Percentiles rank a stretch among this genome's conserved stretches.
These are phyloP conservation scores for Mallotus repandus DNA, from an alignment of 441 rosid species.

Conservation along the genomic window DNA sequence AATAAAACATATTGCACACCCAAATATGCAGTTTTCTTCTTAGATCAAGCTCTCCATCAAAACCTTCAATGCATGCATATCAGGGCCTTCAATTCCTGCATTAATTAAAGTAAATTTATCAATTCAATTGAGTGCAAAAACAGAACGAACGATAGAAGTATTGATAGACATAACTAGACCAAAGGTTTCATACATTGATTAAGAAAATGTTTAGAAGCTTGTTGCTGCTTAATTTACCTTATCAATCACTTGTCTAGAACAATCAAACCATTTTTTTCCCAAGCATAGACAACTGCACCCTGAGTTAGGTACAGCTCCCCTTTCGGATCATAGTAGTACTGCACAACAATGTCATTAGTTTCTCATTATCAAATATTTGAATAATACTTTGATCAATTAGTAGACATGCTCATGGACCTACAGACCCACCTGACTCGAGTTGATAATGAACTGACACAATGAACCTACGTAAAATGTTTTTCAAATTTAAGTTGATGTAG, in stretches of 20 bases:
- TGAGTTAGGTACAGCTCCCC: constrained; percentile 22
- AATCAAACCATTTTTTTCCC: constrained; percentile 17
- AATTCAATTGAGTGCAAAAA: neutral
- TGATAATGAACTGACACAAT: no score
- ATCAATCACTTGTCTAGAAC: neutral
- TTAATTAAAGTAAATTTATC: neutral
- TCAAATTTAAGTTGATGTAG: no score
- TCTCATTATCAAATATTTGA: no score
- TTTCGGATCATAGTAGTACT: constrained; percentile 32
- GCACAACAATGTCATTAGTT: neutral
- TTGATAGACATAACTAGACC: no score
- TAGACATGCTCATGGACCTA: no score
- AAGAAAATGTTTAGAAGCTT: neutral
- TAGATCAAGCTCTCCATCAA: neutral
- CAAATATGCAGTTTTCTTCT: neutral
- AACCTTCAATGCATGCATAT: neutral
- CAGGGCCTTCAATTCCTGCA: neutral
- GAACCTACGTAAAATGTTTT: no score
- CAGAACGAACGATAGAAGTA: no score
- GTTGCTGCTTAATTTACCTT: neutral
- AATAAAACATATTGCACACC: neutral
- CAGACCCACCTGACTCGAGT: no score
- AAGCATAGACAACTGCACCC: constrained; percentile 19
- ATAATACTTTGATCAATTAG: no score
- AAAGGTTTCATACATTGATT: no score